These are phyloP conservation scores for Trypanosoma congolense DNA, from an alignment of 208 protist species.

Conservation along the genomic window DNA sequence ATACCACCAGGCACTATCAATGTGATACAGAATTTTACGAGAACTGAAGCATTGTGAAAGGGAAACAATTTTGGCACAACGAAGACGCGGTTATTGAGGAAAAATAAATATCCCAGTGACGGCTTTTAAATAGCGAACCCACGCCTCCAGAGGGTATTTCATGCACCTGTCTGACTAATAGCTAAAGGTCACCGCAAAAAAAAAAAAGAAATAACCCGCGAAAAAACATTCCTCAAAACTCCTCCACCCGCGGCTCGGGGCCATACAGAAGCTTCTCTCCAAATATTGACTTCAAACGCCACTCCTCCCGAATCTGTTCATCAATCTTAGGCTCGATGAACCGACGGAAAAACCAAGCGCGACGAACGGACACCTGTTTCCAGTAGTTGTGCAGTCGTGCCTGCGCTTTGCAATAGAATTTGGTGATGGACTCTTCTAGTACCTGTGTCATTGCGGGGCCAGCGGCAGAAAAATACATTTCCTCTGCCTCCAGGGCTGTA, in stretches of 20 bases:
- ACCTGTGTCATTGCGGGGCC: constrained; percentile 73
- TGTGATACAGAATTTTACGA: too few relatives aligned
- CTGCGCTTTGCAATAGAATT: constrained; percentile 71
- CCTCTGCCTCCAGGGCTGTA: constrained; percentile 77
- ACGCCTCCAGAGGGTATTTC: too few relatives aligned
- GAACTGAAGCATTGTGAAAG: too few relatives aligned
- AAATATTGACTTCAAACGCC: constrained; percentile 55
- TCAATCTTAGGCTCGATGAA: constrained; percentile 76
- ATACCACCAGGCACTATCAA: too few relatives aligned
- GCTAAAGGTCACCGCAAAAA: too few relatives aligned
- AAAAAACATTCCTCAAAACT: constrained; percentile 20
- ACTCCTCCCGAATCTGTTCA: constrained; percentile 54
- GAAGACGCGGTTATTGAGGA: too few relatives aligned
- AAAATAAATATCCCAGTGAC: too few relatives aligned
- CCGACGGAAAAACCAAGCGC: constrained; percentile 75
- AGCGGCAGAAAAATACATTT: constrained; percentile 83
- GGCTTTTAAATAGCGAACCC: too few relatives aligned
- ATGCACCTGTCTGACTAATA: too few relatives aligned
- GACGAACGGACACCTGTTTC: constrained; percentile 74
- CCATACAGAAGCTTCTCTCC: constrained; percentile 70
- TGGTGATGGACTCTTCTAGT: constrained; percentile 61
- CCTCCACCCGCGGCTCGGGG: constrained; percentile 29
- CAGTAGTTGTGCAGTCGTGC: constrained; percentile 85
- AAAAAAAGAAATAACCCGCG: too few relatives aligned
- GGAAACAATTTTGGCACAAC: too few relatives aligned